A percentile compares a stretch with the other conserved stretches of the same genome.
Evolutionary conservation across 2,329 filamentous ascomycete species (phyloP).

Genomic region (Trichoderma sp.): DNA sequence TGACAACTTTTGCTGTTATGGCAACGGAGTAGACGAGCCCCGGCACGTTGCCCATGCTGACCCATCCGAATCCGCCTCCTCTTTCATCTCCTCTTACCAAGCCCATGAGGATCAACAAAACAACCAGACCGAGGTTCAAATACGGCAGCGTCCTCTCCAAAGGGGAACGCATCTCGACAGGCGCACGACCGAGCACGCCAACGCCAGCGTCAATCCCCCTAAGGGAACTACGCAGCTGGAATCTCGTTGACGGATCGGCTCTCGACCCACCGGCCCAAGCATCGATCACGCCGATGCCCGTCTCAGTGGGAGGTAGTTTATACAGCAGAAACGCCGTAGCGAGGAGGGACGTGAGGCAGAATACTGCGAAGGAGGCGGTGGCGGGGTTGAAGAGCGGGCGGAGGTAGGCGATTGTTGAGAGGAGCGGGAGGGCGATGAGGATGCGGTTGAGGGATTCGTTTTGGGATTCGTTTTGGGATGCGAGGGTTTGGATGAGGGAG

Average conservation of each 20-base stretch:
- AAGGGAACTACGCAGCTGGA: background rate
- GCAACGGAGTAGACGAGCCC: slow-evolving; percentile 59
- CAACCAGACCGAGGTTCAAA: slow-evolving; percentile 58
- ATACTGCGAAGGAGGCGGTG: slow-evolving; percentile 47
- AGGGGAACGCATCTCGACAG: slow-evolving; percentile 37
- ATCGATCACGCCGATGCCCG: slow-evolving; percentile 53
- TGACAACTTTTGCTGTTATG: slow-evolving; percentile 61
- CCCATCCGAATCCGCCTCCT: slow-evolving; percentile 37
- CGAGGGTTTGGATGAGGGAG: slow-evolving; percentile 55
- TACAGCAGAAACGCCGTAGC: slow-evolving; percentile 62
- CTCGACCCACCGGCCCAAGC: slow-evolving; percentile 33
- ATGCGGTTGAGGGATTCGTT: slow-evolving; percentile 57
- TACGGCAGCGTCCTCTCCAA: slow-evolving; percentile 59
- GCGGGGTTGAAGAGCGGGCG: slow-evolving; percentile 36
- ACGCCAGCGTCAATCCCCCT: slow-evolving; percentile 10
- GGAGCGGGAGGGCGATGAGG: slow-evolving; percentile 60
- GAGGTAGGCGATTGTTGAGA: slow-evolving; percentile 55
- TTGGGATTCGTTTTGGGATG: slow-evolving; percentile 53
- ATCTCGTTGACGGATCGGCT: background rate
- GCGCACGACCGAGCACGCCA: slow-evolving; percentile 14
- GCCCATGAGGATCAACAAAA: slow-evolving; percentile 49
- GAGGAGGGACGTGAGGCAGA: slow-evolving; percentile 62
- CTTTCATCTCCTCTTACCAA: slow-evolving; percentile 36
- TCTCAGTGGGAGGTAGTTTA: slow-evolving; percentile 52
- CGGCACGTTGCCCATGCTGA: slow-evolving; percentile 52